Percentiles rank a stretch among this genome's conserved stretches.
Conservation (phyloP, 805 yeast species). For the Komagataella kurtzmanii region DNA sequence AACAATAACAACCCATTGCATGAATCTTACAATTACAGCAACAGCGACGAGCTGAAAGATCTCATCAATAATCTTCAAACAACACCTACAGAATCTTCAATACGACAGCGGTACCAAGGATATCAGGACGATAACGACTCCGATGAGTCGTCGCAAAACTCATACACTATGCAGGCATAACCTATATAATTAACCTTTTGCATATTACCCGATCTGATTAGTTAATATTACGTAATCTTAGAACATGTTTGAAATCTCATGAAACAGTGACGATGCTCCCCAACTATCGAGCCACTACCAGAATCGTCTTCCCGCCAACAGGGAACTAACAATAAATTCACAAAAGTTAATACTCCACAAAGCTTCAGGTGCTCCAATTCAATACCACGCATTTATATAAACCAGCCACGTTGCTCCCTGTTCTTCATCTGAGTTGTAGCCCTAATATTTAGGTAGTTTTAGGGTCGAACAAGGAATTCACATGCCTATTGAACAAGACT, state of each 20-base stretch:
- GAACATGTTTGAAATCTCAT: neutral
- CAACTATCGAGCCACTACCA: neutral
- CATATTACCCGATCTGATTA: neutral
- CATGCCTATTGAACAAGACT: neutral
- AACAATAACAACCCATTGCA: neutral
- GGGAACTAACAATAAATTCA: neutral
- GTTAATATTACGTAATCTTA: neutral
- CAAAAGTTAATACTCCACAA: too few relatives aligned
- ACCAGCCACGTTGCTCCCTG: neutral
- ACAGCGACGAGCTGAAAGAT: slow-evolving; percentile 41
- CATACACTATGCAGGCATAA: neutral
- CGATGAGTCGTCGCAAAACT: neutral
- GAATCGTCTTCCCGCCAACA: neutral
- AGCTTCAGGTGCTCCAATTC: neutral
- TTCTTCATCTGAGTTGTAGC: neutral
- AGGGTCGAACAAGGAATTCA: neutral
- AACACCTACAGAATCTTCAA: slow-evolving; percentile 39
- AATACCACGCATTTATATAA: neutral
- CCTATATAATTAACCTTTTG: neutral
- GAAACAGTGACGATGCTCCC: neutral
- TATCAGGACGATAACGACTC: neutral
- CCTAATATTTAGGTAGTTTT: neutral
- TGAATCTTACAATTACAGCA: neutral
- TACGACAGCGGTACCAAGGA: neutral
- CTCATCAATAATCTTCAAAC: slow-evolving; percentile 54